Percentiles rank a stretch among this genome's conserved stretches.
Evolutionary conservation across 345 rosid genomes (phyloP).

Genomic region (Eucalyptus coolabah): DNA sequence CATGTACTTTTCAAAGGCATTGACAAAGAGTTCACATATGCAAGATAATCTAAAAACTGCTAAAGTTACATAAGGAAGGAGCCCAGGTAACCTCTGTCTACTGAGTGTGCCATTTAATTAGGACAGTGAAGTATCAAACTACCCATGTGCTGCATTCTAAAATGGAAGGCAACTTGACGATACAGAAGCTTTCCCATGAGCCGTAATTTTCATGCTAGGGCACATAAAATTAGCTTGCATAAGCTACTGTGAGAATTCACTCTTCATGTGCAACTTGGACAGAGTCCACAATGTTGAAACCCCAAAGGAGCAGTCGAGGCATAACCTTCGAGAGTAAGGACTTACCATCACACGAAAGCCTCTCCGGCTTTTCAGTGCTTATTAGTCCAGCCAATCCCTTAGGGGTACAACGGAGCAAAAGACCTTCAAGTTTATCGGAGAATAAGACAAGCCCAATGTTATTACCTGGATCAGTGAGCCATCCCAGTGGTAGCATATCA

Average conservation of each 20-base stretch:
- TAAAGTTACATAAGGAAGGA: not conserved
- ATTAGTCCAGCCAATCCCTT: not conserved
- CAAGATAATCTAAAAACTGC: not conserved
- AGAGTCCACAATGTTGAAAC: not conserved
- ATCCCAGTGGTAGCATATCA: constrained; percentile 86
- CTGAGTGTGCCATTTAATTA: not conserved
- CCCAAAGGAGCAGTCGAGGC: not conserved
- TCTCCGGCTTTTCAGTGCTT: not conserved
- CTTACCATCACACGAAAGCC: not conserved
- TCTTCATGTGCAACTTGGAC: not conserved
- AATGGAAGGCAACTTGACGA: not conserved
- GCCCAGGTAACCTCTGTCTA: not conserved
- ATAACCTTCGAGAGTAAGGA: not conserved
- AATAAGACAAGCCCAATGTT: not conserved
- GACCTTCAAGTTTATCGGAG: not conserved
- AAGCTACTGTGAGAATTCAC: not conserved
- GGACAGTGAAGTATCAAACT: not conserved
- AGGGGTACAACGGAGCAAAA: not conserved
- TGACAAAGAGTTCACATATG: not conserved
- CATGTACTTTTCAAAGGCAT: not conserved
- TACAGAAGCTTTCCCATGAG: not conserved
- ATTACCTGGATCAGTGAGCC: constrained; percentile 81
- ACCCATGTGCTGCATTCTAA: not conserved
- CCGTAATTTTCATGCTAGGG: not conserved
- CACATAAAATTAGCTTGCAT: not conserved